Percentiles rank a stretch among this genome's conserved stretches.
These are phyloP conservation scores for Suillus alpinus DNA, from an alignment of 768 basidiomycete genomes.

Conservation along the genomic window DNA sequence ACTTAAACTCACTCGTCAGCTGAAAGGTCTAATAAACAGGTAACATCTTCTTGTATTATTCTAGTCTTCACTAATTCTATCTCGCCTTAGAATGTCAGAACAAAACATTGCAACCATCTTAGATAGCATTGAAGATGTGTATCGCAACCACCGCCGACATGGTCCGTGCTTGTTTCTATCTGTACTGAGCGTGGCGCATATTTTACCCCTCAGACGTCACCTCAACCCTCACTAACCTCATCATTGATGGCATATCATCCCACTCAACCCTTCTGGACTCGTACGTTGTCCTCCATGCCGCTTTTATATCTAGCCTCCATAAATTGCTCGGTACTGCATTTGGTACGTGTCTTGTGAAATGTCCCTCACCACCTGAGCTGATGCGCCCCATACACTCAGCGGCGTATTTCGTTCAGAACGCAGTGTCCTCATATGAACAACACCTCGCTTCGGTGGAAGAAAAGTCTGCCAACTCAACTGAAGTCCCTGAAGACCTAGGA, in stretches of 20 bases:
- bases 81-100: conserved; percentile 73
- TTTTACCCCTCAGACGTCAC: conserved; percentile 63
- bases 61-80: neutral
- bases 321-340: conserved; percentile 85
- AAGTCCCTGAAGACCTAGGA: conserved; percentile 43
- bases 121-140: conserved; percentile 70
- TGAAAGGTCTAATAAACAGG: conserved; percentile 90
- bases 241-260: conserved; percentile 76
- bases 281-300: conserved; percentile 85
- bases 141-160: conserved; percentile 73
- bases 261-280: conserved; percentile 84
- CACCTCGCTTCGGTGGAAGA: conserved; percentile 41
- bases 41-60: conserved; percentile 26
- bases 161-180: conserved; percentile 42
- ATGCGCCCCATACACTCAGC: conserved; percentile 39
- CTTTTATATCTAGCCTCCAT: conserved; percentile 78
- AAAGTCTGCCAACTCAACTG: conserved; percentile 11
- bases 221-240: conserved; percentile 67
- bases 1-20: conserved; percentile 64
- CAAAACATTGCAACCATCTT: conserved; percentile 80
- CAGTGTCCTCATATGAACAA: conserved; percentile 64
- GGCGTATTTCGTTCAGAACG: conserved; percentile 77
- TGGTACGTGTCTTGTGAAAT: conserved; percentile 48
- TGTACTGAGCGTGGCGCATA: conserved; percentile 9
- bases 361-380: neutral